Base-by-base conservation (phyloP, 208 protist genomes). In the Acanthamoeba sp. region DNA sequence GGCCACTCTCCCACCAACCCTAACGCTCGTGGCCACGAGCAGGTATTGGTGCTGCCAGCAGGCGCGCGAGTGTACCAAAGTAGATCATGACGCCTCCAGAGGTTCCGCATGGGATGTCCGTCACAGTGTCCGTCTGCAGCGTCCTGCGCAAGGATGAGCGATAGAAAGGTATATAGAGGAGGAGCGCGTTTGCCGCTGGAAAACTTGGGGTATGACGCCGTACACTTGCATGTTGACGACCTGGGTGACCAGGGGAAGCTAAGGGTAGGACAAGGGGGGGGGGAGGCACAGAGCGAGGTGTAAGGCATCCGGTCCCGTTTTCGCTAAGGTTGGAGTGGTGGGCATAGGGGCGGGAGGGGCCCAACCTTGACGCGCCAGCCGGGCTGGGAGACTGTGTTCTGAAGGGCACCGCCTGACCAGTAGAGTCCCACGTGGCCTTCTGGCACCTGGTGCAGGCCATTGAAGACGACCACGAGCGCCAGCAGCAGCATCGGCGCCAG, bases 351-450 rank as follows among this genome's bases (percentile, higher is more conserved):
- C 38, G n/a, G 32, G 69, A 10, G 38, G 24, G 69, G 9, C 12
- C 7, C 6, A 48, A 87, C 57, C 85, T 45, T 94, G 91, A 94
- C 1, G 71, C 62, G 40, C 48, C 40, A 94, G 38, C 91, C 91
- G 2, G 91, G 91, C 38, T 1, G 18, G 71, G 32, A 45, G 22
- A 69, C 36, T 22, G 45, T 45, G 50, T 94, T n/a, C 34, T 71
- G 91, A 3, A 94, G 91, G 14, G 45, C 64, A 27, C 91, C 91
- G 52, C 91, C 91, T 0, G 10, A 7, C 27, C 27, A 94, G 50
- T 94, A 94, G 59, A 94, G 59, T 20, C 91, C 91, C 2, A 94
- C 91, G 50, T 94, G 71, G 16, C 88, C 88, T 80, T 93, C 88
- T 0, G 34, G 40, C 4, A 93, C 62, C 34, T 82, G 64, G 40